Percentiles rank a stretch among this genome's conserved stretches.
These are phyloP conservation scores for Fusarium fujikuroi DNA, from an alignment of 2,329 filamentous ascomycete genomes.

Conservation along the genomic window DNA sequence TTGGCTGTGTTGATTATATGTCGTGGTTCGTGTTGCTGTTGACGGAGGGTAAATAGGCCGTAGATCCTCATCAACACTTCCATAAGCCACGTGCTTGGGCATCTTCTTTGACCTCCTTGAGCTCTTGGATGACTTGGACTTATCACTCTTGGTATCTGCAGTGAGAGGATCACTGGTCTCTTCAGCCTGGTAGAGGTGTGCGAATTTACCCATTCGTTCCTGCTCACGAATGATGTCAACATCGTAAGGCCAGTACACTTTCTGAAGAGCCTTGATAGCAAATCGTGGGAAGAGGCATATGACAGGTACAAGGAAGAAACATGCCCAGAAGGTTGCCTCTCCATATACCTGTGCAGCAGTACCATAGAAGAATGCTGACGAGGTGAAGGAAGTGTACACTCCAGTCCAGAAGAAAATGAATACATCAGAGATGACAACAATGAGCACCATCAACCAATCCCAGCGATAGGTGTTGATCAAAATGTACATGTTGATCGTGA, in stretches of 20 bases:
- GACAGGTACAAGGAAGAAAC: slow-evolving; percentile 80
- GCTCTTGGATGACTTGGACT: slow-evolving; percentile 69
- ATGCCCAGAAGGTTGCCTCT: slow-evolving; percentile 86
- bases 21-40: slow-evolving; percentile 78
- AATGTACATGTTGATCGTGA: slow-evolving; percentile 94
- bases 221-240: slow-evolving; percentile 97
- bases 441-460: slow-evolving; percentile 94
- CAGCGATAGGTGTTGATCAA: slow-evolving; percentile 96
- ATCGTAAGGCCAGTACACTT: slow-evolving; percentile 92
- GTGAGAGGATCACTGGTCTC: slow-evolving; percentile 54
- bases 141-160: slow-evolving; percentile 48
- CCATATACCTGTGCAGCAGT: slow-evolving; percentile 82
- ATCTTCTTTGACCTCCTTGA: slow-evolving; percentile 56
- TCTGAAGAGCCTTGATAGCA: slow-evolving; percentile 86
- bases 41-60: slow-evolving; percentile 95
- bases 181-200: slow-evolving; percentile 65
- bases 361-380: slow-evolving; percentile 73
- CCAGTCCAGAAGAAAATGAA: slow-evolving; percentile 97
- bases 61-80: slow-evolving; percentile 84
- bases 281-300: slow-evolving; percentile 91
- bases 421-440: slow-evolving; percentile 83
- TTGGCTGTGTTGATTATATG: slow-evolving; percentile 82
- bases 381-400: slow-evolving; percentile 72
- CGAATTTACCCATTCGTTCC: slow-evolving; percentile 83
- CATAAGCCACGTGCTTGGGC: slow-evolving; percentile 66